Evolutionary conservation across 495 filamentous ascomycete species (phyloP).

Genomic region (Talaromyces stipitatus): DNA sequence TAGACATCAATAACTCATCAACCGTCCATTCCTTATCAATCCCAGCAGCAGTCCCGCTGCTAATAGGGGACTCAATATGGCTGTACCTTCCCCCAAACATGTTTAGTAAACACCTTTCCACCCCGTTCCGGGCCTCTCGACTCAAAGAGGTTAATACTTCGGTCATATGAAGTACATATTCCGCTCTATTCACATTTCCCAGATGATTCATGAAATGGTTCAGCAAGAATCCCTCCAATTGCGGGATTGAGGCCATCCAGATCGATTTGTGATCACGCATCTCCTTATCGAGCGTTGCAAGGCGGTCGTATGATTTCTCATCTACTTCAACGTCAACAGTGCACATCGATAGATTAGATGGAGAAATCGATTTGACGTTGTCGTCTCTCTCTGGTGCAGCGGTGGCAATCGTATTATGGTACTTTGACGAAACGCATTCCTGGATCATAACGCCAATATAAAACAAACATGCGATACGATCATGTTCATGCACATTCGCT

Average conservation of each 20-base stretch:
- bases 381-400: background rate
- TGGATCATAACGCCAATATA: conserved; percentile 19
- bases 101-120: conserved; percentile 23
- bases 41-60: background rate
- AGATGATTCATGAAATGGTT: conserved; percentile 8
- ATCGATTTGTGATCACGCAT: conserved; percentile 3
- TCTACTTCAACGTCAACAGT: background rate
- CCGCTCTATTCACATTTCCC: conserved; percentile 8
- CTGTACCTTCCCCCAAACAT: conserved; percentile 10
- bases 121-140: conserved; percentile 16
- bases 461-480: conserved; percentile 16
- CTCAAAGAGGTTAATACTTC: conserved; percentile 18
- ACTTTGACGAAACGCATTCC: conserved; percentile 14
- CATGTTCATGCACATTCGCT: conserved; percentile 7
- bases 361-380: background rate
- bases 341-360: background rate
- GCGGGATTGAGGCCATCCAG: conserved; percentile 13
- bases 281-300: conserved; percentile 10
- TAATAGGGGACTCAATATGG: background rate
- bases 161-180: conserved; percentile 15
- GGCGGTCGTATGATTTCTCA: conserved; percentile 1
- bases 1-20: conserved; percentile 18
- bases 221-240: conserved; percentile 12
- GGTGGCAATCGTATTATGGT: conserved; percentile 4
- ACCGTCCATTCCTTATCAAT: conserved; percentile 18